These are phyloP conservation scores for Besnoitia besnoiti DNA, from an alignment of 169 alveolate species.

Conservation along the genomic window DNA sequence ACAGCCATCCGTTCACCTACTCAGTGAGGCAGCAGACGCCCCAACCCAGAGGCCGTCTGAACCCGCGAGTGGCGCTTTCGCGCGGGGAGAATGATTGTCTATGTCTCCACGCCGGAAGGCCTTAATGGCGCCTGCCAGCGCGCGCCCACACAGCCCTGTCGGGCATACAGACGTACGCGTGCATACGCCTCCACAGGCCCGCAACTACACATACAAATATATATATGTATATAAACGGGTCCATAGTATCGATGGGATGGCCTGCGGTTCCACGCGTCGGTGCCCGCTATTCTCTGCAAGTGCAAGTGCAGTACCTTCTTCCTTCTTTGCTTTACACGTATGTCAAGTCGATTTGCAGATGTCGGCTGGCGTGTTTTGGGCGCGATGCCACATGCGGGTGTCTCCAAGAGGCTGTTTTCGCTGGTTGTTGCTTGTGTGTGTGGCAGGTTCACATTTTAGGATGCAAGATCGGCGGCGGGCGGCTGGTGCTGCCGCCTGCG, in stretches of 20 bases:
- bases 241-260: too few species aligned
- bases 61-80: neutral
- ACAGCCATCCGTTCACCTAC: neutral
- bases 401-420: too few species aligned
- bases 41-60: neutral
- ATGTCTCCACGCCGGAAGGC: neutral
- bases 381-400: too few species aligned
- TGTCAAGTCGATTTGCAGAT: too few species aligned
- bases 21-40: neutral
- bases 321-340: too few species aligned
- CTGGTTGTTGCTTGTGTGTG: too few species aligned
- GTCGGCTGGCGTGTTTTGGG: too few species aligned
- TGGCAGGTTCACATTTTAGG: slow-evolving; percentile 15
- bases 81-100: neutral
- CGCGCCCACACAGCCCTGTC: neutral
- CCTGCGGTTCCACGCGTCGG: too few species aligned
- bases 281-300: too few species aligned
- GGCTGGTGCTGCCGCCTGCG: neutral
- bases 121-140: too few species aligned
- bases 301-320: too few species aligned
- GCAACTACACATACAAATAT: neutral
- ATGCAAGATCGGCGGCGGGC: neutral
- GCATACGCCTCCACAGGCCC: too few species aligned
- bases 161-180: neutral
- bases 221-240: neutral